phyloP scores from a whole-genome alignment of 1,284 basidiomycete genomes.

The Ceratobasidium sp. region DNA sequence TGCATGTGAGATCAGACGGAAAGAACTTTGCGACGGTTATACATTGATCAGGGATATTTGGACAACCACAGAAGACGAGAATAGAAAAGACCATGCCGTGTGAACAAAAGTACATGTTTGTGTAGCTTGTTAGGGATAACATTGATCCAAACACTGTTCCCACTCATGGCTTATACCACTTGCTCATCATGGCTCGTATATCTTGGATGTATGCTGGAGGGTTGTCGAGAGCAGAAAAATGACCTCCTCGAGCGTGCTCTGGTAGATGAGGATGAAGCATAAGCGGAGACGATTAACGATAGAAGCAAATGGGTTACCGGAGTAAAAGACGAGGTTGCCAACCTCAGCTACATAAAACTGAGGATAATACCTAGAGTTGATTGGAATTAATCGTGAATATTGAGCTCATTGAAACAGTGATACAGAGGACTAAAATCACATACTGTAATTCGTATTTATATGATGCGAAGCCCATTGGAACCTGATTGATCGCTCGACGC shows the following conservation, averaged over 20 bases:
- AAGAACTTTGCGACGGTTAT: too few species aligned
- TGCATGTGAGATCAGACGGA: too few species aligned
- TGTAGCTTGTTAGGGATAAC: too few species aligned
- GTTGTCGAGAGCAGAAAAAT: conserved; percentile 42
- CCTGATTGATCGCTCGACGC: conserved; percentile 13
- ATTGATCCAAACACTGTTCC: too few species aligned
- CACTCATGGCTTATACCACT: conserved; percentile 15
- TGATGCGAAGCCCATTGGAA: conserved; percentile 34
- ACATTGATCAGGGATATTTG: too few species aligned
- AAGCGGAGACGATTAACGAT: not conserved
- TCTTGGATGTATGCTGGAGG: conserved; percentile 39
- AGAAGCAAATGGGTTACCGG: not conserved
- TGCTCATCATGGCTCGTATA: conserved; percentile 38
- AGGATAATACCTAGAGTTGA: conserved; percentile 37
- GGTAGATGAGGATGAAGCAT: not conserved
- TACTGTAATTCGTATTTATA: conserved; percentile 40
- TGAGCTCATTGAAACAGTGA: too few species aligned
- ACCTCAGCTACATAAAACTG: conserved; percentile 19
- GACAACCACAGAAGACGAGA: too few species aligned
- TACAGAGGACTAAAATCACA: not conserved
- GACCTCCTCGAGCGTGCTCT: conserved; percentile 44
- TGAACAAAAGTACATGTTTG: too few species aligned
- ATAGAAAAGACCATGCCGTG: too few species aligned
- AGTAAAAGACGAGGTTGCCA: conserved; percentile 41
- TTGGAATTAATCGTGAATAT: too few species aligned